A percentile compares a stretch with the other conserved stretches of the same genome.
phyloP scores from a whole-genome alignment of 441 rosid genomes.

The Gossypium davidsonii region DNA sequence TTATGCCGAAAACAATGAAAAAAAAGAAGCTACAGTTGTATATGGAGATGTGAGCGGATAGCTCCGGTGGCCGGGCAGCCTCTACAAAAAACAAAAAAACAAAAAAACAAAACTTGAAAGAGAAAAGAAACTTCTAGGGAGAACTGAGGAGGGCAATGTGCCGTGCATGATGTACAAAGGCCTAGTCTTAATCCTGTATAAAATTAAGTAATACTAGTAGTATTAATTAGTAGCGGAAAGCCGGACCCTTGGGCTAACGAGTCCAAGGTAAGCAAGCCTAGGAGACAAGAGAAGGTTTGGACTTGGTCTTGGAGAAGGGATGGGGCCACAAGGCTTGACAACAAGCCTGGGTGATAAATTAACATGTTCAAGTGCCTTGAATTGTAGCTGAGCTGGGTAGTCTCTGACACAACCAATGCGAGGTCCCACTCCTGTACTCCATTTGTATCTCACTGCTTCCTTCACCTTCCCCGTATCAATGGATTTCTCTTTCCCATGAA shows the following conservation, averaged over 20 bases:
- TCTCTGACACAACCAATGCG: constrained; percentile 65
- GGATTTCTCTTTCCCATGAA: neutral
- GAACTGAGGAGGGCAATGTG: too few species aligned
- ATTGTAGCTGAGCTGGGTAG: constrained; percentile 49
- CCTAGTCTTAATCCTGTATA: too few species aligned
- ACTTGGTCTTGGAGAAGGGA: constrained; percentile 85
- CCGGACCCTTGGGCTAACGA: constrained; percentile 10
- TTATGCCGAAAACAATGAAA: too few species aligned
- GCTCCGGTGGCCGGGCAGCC: too few species aligned
- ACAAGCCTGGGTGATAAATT: constrained; percentile 45
- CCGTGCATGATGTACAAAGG: too few species aligned
- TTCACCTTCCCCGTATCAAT: constrained; percentile 6
- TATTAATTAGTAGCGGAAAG: neutral
- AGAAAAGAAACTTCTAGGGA: too few species aligned
- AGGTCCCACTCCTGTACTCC: constrained; percentile 55
- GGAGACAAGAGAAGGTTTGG: constrained; percentile 66
- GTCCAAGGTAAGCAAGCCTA: constrained; percentile 70
- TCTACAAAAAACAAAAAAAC: too few species aligned
- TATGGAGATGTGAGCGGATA: too few species aligned
- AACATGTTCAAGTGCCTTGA: constrained; percentile 57
- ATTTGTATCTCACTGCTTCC: constrained; percentile 36
- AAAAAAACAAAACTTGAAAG: too few species aligned
- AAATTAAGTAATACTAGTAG: too few species aligned
- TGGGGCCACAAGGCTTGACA: constrained; percentile 51
- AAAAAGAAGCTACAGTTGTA: too few species aligned